These are phyloP conservation scores for Trichoderma guizhouense DNA, from an alignment of 2,329 filamentous ascomycete genomes.

Conservation along the genomic window DNA sequence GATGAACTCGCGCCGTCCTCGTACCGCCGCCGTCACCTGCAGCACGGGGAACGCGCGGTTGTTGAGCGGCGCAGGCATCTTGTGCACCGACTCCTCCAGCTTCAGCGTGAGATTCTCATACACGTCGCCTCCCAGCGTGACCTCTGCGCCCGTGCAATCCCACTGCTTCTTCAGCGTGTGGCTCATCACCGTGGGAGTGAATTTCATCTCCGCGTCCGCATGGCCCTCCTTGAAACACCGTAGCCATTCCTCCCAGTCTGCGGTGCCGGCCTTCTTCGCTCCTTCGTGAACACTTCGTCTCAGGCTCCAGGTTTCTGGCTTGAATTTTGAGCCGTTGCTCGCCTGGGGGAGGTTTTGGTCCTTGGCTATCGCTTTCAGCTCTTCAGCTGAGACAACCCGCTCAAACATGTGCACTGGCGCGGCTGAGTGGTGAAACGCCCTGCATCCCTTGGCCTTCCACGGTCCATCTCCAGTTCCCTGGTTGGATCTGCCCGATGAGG, in stretches of 20 bases:
- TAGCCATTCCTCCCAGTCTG: conserved; percentile 62
- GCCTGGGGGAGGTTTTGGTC: conserved; percentile 31
- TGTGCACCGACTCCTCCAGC: conserved; percentile 65
- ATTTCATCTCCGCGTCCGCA: conserved; percentile 39
- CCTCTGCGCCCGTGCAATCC: conserved; percentile 42
- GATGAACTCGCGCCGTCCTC: conserved; percentile 47
- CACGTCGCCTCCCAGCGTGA: conserved; percentile 34
- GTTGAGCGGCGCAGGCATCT: conserved; percentile 56
- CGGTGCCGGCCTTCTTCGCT: conserved; percentile 48
- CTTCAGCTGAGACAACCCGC: conserved; percentile 44
- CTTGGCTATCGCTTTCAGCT: conserved; percentile 40
- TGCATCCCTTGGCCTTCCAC: conserved; percentile 52
- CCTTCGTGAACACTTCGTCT: conserved; percentile 61
- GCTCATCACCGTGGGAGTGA: conserved; percentile 38
- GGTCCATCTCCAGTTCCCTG: conserved; percentile 10
- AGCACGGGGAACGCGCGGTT: conserved; percentile 66
- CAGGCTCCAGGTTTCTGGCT: conserved; percentile 59
- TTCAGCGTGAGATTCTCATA: conserved; percentile 49
- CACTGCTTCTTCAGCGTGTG: conserved; percentile 41
- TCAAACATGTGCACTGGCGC: conserved; percentile 53
- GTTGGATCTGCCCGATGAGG: conserved; percentile 8
- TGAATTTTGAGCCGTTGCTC: conserved; percentile 20
- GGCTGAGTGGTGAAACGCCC: conserved; percentile 46
- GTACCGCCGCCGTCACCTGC: conserved; percentile 52
- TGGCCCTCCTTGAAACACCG: conserved; percentile 52